These are phyloP conservation scores for Anthracocystis walkeri DNA, from an alignment of 1,284 basidiomycete genomes.

Conservation along the genomic window DNA sequence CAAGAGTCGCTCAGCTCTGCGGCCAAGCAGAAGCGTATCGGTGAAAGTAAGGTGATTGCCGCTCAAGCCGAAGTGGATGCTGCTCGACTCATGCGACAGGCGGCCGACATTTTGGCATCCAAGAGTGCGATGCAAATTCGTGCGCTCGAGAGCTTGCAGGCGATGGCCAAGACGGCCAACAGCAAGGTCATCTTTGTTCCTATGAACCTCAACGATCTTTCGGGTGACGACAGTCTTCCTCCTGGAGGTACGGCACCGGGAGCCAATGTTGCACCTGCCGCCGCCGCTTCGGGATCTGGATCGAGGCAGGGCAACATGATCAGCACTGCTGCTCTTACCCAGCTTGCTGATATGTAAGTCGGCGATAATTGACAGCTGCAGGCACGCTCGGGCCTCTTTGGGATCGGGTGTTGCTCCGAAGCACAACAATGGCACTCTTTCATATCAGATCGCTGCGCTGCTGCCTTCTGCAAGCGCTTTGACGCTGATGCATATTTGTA, in stretches of 20 bases:
- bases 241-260: conserved; percentile 17
- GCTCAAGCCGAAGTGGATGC: conserved; percentile 95
- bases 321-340: conserved; percentile 36
- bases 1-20: conserved; percentile 90
- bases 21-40: conserved; percentile 91
- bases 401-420: background rate
- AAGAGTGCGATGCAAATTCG: conserved; percentile 98
- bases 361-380: background rate
- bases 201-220: conserved; percentile 73
- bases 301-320: conserved; percentile 23
- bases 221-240: conserved; percentile 20
- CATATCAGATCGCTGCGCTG: background rate
- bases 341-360: conserved; percentile 40
- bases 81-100: conserved; percentile 86
- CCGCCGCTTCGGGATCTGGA: conserved; percentile 9
- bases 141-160: conserved; percentile 87
- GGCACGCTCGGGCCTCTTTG: background rate
- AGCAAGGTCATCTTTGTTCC: conserved; percentile 93
- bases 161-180: conserved; percentile 78
- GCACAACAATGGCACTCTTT: background rate
- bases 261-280: conserved; percentile 11
- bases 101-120: conserved; percentile 72
- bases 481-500: background rate
- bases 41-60: conserved; percentile 94
- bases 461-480: background rate